Evolutionary conservation across 257 asterid species (phyloP), one percentile per base, ranked within the genome.

Genomic region (Solanum lignicaule): DNA sequence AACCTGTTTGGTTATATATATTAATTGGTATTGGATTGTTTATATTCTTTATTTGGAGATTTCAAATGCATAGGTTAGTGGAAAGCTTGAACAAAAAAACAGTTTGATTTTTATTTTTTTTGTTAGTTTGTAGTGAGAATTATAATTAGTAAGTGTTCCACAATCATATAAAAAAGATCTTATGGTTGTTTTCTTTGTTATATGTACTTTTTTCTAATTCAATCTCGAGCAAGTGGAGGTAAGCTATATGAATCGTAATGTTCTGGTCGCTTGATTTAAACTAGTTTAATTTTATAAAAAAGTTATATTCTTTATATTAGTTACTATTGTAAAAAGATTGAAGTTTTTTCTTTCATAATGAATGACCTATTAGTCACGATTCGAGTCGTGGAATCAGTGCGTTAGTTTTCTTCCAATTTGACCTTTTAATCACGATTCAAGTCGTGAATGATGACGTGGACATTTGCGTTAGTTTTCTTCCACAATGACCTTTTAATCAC

Each of bases 31-130:
- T 95, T 78, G 98, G 99, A 9, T 86, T 95, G 5, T 91, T 90
- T 82, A 95, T 95, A 89, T 93, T 95, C 94, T 18, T 90, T 91
- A 39, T 94, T 38, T 95, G 99, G 99, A 97, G 98, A 91, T 95
- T 95, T 48, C 99, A 97, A 89, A 95, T 95, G 99, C 87, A 90
- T 27, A 89, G 32, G 23, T 94, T 97, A 58, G 92, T 87, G 33
- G 86, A 89, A 3, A 93, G 87, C 43, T 89, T 97, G 98, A 90
- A 94, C 93, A 97, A 97, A 96, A 97, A 97, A 93, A 92, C 86
- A 41, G 84, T 89, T 76, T 95, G 87, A 92, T 48, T 15, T 55
- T 39, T 35, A 0, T 15, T 39, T 73, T 38, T 69, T 25, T 69
- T 18, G 33, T 68, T 86, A 52, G 4, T 41, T 66, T n/a, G 31